Conservation (phyloP, 148 eudicot species). For the Rhododendron vialii region DNA sequence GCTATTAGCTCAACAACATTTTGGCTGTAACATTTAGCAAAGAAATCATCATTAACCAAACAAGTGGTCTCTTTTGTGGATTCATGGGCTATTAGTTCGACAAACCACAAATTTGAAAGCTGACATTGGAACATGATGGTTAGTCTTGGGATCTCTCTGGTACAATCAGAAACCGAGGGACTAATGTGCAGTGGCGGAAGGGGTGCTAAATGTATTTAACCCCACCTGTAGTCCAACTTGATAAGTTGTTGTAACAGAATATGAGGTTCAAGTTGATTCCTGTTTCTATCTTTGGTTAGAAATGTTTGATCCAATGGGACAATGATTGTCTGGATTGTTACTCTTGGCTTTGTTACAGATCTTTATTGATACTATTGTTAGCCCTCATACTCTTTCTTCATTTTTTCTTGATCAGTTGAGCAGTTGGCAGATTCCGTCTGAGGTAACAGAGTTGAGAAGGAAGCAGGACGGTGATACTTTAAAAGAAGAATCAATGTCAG, state of each 20-base stretch:
- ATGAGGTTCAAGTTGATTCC: not conserved
- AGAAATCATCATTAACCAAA: not conserved
- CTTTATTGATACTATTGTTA: conserved; percentile 2
- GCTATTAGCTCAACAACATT: not conserved
- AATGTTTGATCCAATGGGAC: not conserved
- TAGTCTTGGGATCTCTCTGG: not conserved
- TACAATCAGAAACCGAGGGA: not conserved
- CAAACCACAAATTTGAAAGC: not conserved
- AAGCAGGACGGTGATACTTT: conserved; percentile 56
- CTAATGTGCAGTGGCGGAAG: not conserved
- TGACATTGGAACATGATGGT: not conserved
- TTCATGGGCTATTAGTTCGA: not conserved
- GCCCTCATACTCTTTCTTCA: not conserved
- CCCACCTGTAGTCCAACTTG: not conserved
- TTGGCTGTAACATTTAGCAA: not conserved
- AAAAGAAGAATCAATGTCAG: conserved; percentile 45
- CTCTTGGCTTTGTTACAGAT: not conserved
- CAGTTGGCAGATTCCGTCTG: conserved; percentile 94
- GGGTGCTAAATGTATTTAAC: not conserved
- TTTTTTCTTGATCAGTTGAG: conserved; percentile 49
- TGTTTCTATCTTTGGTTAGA: not conserved
- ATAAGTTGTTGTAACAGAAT: not conserved
- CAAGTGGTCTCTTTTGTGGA: not conserved
- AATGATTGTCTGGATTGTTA: not conserved
- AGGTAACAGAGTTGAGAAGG: conserved; percentile 70